These are phyloP conservation scores for Naganishia kalamii DNA, from an alignment of 768 basidiomycete genomes.

Conservation along the genomic window DNA sequence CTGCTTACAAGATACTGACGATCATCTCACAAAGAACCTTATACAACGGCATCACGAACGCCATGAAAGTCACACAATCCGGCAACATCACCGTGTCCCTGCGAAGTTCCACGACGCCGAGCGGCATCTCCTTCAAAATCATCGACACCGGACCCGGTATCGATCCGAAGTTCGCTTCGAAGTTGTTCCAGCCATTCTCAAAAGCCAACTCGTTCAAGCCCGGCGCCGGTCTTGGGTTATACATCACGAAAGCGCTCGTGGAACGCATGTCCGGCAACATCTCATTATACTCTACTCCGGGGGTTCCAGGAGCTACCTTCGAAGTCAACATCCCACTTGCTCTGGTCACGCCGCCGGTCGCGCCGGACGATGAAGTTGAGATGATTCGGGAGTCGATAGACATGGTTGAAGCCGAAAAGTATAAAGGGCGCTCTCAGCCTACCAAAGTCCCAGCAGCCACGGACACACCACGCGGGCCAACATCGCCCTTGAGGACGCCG, in stretches of 20 bases:
- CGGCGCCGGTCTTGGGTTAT: conserved; percentile 36
- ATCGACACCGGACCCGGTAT: conserved; percentile 33
- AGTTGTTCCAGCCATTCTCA: conserved; percentile 35
- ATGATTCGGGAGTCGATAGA: background rate
- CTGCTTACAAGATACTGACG: too few species aligned
- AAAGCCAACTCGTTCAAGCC: conserved; percentile 31
- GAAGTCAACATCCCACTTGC: conserved; percentile 25
- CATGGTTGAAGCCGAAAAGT: background rate
- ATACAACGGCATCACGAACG: conserved; percentile 34
- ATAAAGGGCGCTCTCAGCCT: background rate
- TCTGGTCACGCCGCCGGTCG: background rate
- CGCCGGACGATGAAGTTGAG: background rate
- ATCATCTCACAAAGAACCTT: conserved; percentile 26
- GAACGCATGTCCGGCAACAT: conserved; percentile 30
- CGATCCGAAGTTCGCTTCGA: conserved; percentile 22
- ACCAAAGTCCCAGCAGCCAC: background rate
- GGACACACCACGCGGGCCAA: background rate
- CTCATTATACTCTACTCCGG: conserved; percentile 18
- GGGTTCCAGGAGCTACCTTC: conserved; percentile 26
- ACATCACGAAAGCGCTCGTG: conserved; percentile 32
- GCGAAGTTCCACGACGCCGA: background rate
- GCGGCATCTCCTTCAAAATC: conserved; percentile 22
- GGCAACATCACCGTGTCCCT: conserved; percentile 27
- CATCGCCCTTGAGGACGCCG: background rate
- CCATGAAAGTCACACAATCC: conserved; percentile 26